These are phyloP conservation scores for Glycine tomentella DNA, from an alignment of 306 rosid genomes.

Conservation along the genomic window DNA sequence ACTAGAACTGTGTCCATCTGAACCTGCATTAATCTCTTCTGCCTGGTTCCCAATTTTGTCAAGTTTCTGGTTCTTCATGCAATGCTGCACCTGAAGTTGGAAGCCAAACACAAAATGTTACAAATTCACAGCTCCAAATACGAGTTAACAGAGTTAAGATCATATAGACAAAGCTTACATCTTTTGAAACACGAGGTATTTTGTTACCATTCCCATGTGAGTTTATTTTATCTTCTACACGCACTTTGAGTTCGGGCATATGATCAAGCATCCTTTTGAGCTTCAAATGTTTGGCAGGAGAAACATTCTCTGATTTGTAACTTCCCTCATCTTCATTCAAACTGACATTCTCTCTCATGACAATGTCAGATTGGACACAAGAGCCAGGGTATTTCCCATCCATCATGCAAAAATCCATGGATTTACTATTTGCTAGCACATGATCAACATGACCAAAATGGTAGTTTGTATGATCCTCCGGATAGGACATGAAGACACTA, in stretches of 20 bases:
- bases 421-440: background rate
- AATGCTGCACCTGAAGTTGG: slow-evolving; percentile 48
- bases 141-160: background rate
- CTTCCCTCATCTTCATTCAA: slow-evolving; percentile 34
- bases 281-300: slow-evolving; percentile 35
- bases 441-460: background rate
- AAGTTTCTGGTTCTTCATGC: background rate
- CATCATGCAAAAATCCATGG: slow-evolving; percentile 23
- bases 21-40: slow-evolving; percentile 52
- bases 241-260: slow-evolving; percentile 21
- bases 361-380: slow-evolving; percentile 46
- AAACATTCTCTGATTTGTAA: slow-evolving; percentile 28
- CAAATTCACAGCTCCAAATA: background rate
- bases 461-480: slow-evolving; percentile 39
- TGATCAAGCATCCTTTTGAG: slow-evolving; percentile 56
- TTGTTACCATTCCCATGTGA: slow-evolving; percentile 51
- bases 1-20: slow-evolving; percentile 53
- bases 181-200: slow-evolving; percentile 51
- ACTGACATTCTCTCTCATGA: slow-evolving; percentile 46
- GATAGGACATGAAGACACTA: slow-evolving; percentile 26
- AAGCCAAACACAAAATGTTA: slow-evolving; percentile 14
- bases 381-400: slow-evolving; percentile 38
- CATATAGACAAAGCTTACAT: slow-evolving; percentile 53
- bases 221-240: slow-evolving; percentile 26
- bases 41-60: slow-evolving; percentile 12